Evolutionary conservation across 352 stramenopile genomes (phyloP).

Genomic region (Globisporangium echinulatum): DNA sequence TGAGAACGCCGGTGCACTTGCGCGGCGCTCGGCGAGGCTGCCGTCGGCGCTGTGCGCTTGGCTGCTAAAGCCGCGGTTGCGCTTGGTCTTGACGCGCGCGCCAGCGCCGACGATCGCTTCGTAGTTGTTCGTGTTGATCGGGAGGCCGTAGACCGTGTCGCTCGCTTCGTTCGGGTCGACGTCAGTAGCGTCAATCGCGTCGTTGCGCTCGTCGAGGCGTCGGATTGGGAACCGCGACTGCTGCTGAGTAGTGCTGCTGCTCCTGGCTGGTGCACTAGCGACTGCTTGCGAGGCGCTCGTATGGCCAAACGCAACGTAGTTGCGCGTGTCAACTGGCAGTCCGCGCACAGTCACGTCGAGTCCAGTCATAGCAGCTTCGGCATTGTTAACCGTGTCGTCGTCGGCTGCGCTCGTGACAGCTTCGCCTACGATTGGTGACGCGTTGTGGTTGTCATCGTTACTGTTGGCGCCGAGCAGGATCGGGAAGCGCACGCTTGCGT

Average conservation of each 20-base stretch:
- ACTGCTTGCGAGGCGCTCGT: not conserved
- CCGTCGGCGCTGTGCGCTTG: conserved; percentile 47
- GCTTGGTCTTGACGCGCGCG: conserved; percentile 9
- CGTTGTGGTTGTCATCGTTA: not conserved
- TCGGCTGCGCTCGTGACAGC: not conserved
- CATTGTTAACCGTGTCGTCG: not conserved
- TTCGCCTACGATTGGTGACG: conserved; percentile 1
- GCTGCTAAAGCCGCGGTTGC: conserved; percentile 44
- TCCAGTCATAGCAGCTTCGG: not conserved
- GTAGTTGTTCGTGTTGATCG: conserved; percentile 47
- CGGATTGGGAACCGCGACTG: conserved; percentile 4
- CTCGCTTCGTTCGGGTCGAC: conserved; percentile 13
- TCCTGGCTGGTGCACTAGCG: not conserved
- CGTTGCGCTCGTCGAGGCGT: not conserved
- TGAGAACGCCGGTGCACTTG: conserved; percentile 31
- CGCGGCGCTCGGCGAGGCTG: conserved; percentile 13
- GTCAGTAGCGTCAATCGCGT: not conserved
- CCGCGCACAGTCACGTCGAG: conserved; percentile 14
- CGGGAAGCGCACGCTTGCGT: conserved; percentile 4
- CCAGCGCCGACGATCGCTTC: conserved; percentile 26
- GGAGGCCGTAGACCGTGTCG: conserved; percentile 40
- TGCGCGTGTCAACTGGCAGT: conserved; percentile 26
- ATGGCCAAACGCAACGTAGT: conserved; percentile 17
- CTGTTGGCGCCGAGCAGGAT: conserved; percentile 2
- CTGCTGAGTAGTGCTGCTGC: conserved; percentile 3